Conservation (phyloP, 1,284 basidiomycete genomes). For the Apiotrichum veenhuisii region DNA sequence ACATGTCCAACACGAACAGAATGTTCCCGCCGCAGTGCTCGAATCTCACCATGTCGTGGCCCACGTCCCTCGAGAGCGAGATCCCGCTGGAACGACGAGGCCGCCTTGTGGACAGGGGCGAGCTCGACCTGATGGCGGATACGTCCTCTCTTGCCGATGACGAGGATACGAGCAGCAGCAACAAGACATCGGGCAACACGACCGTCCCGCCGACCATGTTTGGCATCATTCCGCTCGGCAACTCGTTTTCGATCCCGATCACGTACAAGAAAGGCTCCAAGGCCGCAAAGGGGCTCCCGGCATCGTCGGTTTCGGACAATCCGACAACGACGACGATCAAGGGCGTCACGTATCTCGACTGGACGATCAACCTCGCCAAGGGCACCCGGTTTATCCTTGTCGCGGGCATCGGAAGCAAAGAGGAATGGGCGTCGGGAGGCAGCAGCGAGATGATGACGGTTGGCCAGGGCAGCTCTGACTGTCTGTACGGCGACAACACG, state of each 20-base stretch:
- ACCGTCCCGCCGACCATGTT: slow-evolving; percentile 45
- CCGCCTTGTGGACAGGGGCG: background rate
- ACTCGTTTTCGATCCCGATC: slow-evolving; percentile 45
- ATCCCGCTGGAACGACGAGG: background rate
- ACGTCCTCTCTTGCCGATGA: background rate
- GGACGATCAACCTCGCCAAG: slow-evolving; percentile 43
- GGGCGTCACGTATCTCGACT: slow-evolving; percentile 42
- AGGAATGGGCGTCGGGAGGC: slow-evolving; percentile 46
- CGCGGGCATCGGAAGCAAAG: slow-evolving; percentile 41
- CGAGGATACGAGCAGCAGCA: slow-evolving; percentile 14
- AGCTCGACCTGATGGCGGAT: background rate
- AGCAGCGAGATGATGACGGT: slow-evolving; percentile 43
- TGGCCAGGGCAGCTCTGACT: slow-evolving; percentile 37
- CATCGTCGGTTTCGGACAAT: slow-evolving; percentile 26
- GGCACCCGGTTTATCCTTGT: slow-evolving; percentile 48
- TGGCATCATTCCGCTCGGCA: slow-evolving; percentile 47
- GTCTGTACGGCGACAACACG: slow-evolving; percentile 22
- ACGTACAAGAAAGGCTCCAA: slow-evolving; percentile 30
- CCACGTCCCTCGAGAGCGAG: slow-evolving; percentile 35
- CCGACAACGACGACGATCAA: slow-evolving; percentile 39
- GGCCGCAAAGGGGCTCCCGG: slow-evolving; percentile 31
- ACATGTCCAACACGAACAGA: slow-evolving; percentile 29
- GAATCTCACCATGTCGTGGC: slow-evolving; percentile 44
- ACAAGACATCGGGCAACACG: slow-evolving; percentile 34
- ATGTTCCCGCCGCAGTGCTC: slow-evolving; percentile 42